Conservation (phyloP, 805 yeast genomes). For the Pichia occidentalis region DNA sequence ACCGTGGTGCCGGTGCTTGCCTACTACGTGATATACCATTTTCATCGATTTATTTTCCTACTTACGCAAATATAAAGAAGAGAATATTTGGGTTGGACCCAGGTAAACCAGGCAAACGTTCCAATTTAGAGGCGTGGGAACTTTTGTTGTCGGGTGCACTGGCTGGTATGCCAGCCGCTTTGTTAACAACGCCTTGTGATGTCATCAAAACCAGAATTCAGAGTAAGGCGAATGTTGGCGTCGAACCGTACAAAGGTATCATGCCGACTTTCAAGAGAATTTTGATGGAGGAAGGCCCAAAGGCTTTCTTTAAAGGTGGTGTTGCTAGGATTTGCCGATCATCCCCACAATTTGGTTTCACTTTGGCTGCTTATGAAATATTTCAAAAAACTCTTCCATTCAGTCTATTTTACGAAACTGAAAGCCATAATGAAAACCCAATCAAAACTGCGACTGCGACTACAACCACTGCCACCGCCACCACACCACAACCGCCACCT, state of each 20-base stretch:
- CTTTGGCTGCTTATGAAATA: slow-evolving; percentile 93
- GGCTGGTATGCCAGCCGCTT: slow-evolving; percentile 98
- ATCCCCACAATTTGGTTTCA: slow-evolving; percentile 96
- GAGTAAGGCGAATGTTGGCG: slow-evolving; percentile 72
- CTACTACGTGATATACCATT: slow-evolving; percentile 92
- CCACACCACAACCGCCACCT: too few relatives aligned
- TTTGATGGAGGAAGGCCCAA: slow-evolving; percentile 71
- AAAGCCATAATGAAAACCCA: too few relatives aligned
- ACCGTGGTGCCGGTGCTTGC: slow-evolving; percentile 90
- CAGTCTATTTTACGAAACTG: slow-evolving; percentile 31
- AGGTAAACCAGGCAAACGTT: slow-evolving; percentile 47
- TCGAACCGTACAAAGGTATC: slow-evolving; percentile 70
- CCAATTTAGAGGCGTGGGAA: slow-evolving; percentile 72
- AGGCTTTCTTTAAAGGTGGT: slow-evolving; percentile 93
- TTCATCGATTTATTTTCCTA: slow-evolving; percentile 94
- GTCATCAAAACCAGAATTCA: slow-evolving; percentile 94
- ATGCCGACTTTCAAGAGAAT: slow-evolving; percentile 71
- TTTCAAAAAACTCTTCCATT: slow-evolving; percentile 76
- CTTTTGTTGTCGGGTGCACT: slow-evolving; percentile 81
- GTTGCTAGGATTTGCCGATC: slow-evolving; percentile 91
- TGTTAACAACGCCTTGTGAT: slow-evolving; percentile 93
- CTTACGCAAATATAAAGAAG: slow-evolving; percentile 88
- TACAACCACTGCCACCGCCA: too few relatives aligned
- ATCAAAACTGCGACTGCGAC: too few relatives aligned
- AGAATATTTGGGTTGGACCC: slow-evolving; percentile 81